Conservation (phyloP, 2,329 filamentous ascomycete species). For the Phoma herbarum region DNA sequence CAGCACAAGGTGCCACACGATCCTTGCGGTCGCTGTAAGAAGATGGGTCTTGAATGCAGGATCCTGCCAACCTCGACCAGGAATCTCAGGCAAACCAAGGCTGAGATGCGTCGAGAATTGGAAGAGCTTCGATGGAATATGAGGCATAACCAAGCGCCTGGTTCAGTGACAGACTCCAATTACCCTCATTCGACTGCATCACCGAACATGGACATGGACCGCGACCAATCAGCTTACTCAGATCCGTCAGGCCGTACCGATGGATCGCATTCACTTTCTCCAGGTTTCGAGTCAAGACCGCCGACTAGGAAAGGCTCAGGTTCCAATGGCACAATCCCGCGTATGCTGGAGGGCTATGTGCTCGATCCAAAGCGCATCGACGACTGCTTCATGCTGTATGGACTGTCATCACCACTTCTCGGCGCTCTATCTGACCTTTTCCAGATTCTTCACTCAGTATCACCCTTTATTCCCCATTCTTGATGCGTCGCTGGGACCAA, state of each 20-base stretch:
- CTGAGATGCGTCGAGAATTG: slow-evolving; percentile 50
- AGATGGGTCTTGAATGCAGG: slow-evolving; percentile 49
- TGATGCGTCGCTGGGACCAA: slow-evolving; percentile 40
- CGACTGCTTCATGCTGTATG: slow-evolving; percentile 48
- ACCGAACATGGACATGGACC: slow-evolving; percentile 39
- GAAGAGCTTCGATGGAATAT: slow-evolving; percentile 50
- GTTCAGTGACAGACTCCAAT: slow-evolving; percentile 31
- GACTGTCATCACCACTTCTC: background rate
- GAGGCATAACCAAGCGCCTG: slow-evolving; percentile 33
- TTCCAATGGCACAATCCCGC: slow-evolving; percentile 32
- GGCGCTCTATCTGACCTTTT: slow-evolving; percentile 23
- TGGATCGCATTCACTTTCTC: slow-evolving; percentile 42
- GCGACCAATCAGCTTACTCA: slow-evolving; percentile 42
- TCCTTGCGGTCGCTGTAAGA: slow-evolving; percentile 47
- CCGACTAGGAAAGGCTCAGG: slow-evolving; percentile 35
- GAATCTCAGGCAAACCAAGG: slow-evolving; percentile 50
- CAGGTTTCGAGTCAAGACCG: slow-evolving; percentile 39
- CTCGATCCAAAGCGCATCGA: slow-evolving; percentile 47
- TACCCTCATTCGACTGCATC: slow-evolving; percentile 41
- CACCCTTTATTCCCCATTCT: slow-evolving; percentile 48
- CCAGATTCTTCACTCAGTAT: slow-evolving; percentile 48
- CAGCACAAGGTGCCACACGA: slow-evolving; percentile 50
- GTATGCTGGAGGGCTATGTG: slow-evolving; percentile 43
- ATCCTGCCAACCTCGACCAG: slow-evolving; percentile 50
- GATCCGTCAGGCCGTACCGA: slow-evolving; percentile 40